phyloP scores from a whole-genome alignment of 352 stramenopile genomes.

The Phytophthora macrochlamydospora region DNA sequence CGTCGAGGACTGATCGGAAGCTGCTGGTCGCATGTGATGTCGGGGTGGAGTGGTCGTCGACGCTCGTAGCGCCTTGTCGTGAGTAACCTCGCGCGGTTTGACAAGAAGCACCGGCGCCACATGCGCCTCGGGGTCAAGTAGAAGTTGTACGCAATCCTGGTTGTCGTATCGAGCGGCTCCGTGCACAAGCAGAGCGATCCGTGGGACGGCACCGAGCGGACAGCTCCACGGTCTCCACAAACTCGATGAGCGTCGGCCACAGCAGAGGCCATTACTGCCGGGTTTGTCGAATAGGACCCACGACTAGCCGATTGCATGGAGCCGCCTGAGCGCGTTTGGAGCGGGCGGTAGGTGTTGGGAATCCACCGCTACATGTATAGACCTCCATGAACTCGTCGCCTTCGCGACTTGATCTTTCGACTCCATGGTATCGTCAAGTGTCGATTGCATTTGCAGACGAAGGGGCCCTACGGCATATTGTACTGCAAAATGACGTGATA shows the following conservation, averaged over 20 bases:
- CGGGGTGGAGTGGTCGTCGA: not conserved
- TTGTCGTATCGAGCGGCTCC: slow-evolving; percentile 26
- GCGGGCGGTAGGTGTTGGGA: too few relatives aligned
- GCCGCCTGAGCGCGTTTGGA: not conserved
- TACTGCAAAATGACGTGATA: too few relatives aligned
- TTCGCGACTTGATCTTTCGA: too few relatives aligned
- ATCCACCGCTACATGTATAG: too few relatives aligned
- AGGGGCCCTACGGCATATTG: too few relatives aligned
- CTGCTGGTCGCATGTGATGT: not conserved
- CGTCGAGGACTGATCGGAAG: too few relatives aligned
- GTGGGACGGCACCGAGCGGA: not conserved
- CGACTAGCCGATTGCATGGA: not conserved
- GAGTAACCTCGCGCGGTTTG: slow-evolving; percentile 2
- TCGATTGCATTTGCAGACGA: too few relatives aligned
- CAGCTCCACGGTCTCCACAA: not conserved
- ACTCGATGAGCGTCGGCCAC: not conserved
- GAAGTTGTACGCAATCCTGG: slow-evolving; percentile 15
- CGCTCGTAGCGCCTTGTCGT: slow-evolving; percentile 4
- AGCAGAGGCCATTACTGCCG: not conserved
- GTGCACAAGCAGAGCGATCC: not conserved
- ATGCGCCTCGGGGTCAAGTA: slow-evolving; percentile 1
- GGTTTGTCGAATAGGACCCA: not conserved
- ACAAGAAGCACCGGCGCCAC: not conserved
- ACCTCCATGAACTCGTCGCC: too few relatives aligned
- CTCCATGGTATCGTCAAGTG: too few relatives aligned